phyloP scores from a whole-genome alignment of 2,329 filamentous ascomycete genomes.

The Sarocladium kiliense region DNA sequence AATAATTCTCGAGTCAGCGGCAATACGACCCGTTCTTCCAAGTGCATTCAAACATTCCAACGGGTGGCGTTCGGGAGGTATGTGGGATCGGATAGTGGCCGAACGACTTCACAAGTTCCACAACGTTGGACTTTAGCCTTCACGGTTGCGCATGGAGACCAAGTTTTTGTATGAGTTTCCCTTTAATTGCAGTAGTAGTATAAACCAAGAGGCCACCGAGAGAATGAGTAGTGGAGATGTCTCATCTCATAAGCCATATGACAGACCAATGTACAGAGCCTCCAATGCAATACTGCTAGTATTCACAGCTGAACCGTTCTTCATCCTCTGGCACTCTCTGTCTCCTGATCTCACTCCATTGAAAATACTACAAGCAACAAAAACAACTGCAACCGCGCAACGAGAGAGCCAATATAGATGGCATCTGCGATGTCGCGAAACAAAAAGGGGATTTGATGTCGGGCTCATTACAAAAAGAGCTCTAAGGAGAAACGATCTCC shows the following conservation, averaged over 20 bases:
- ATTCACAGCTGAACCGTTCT: background rate
- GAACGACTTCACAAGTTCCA: background rate
- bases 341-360: background rate
- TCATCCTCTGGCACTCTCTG: background rate
- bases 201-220: background rate
- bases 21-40: too few relatives aligned
- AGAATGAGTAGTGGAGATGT: background rate
- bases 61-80: background rate
- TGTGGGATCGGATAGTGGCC: background rate
- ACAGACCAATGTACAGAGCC: background rate
- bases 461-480: slow-evolving; percentile 9
- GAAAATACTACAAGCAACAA: slow-evolving; percentile 7
- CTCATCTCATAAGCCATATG: background rate
- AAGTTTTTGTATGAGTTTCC: background rate
- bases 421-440: slow-evolving; percentile 2
- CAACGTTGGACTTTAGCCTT: too few relatives aligned
- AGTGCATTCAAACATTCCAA: background rate
- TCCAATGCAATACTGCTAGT: background rate
- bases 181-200: slow-evolving; percentile 6
- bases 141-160: too few relatives aligned
- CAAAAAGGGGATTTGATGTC: background rate
- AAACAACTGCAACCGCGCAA: background rate
- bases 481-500: background rate
- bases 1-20: too few relatives aligned
- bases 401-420: background rate